A percentile compares a stretch with the other conserved stretches of the same genome.
Conservation (phyloP, 176 grass and related monocot species). For the Triticum monococcum region DNA sequence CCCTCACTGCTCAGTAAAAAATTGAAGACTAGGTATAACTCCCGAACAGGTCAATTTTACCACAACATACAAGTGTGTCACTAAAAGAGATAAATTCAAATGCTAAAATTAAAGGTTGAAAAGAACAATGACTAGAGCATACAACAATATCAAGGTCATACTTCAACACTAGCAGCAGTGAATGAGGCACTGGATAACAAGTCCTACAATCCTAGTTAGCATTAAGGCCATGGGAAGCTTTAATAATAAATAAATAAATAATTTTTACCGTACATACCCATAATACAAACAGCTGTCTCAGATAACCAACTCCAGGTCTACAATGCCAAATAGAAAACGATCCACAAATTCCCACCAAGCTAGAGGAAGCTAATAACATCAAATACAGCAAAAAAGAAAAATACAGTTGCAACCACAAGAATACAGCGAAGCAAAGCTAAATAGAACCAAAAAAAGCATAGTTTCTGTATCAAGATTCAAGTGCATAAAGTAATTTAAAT, state of each 20-base stretch:
- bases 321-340: not conserved
- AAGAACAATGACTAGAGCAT: not conserved
- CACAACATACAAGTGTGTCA: not conserved
- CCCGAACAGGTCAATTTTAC: not conserved
- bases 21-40: not conserved
- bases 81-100: not conserved
- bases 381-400: not conserved
- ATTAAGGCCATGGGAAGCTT: not conserved
- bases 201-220: not conserved
- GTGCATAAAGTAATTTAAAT: not conserved
- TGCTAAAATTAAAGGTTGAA: not conserved
- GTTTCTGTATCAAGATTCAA: not conserved
- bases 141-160: not conserved
- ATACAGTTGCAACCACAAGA: not conserved
- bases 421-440: not conserved
- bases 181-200: not conserved
- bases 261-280: not conserved
- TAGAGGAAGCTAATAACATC: not conserved
- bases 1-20: slow-evolving; percentile 49
- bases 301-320: not conserved
- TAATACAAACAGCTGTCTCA: not conserved
- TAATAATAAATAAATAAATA: not conserved
- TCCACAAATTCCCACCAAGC: not conserved
- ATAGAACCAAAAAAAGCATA: not conserved
- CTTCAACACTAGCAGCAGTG: not conserved